These are phyloP conservation scores for Picochlorum sp. DNA, from an alignment of 139 green algal species.

Conservation along the genomic window DNA sequence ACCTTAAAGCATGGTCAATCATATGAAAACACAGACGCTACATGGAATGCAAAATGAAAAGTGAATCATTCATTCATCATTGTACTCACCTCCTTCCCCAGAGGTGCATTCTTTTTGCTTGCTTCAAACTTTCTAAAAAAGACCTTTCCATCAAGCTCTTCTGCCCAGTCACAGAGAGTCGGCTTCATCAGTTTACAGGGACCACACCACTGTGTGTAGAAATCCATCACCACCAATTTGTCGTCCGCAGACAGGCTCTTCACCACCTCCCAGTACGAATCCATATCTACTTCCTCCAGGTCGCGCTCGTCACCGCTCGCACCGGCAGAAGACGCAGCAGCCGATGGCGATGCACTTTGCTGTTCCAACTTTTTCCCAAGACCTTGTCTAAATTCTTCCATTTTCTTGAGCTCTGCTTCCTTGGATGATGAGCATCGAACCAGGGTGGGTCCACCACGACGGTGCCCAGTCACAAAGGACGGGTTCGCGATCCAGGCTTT, in stretches of 20 bases:
- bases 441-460: neutral
- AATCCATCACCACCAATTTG: slow-evolving; percentile 53
- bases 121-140: slow-evolving; percentile 68
- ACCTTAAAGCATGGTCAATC: neutral
- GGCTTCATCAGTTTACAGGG: slow-evolving; percentile 74
- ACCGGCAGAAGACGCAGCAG: neutral
- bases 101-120: slow-evolving; percentile 63
- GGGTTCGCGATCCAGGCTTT: too few relatives aligned
- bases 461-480: neutral
- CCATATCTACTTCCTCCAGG: slow-evolving; percentile 12
- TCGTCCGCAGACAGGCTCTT: slow-evolving; percentile 15
- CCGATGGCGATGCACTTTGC: neutral
- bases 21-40: too few relatives aligned
- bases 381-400: slow-evolving; percentile 21
- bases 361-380: slow-evolving; percentile 17
- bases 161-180: slow-evolving; percentile 43
- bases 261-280: slow-evolving; percentile 16
- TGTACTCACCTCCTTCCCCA: slow-evolving; percentile 47
- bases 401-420: slow-evolving; percentile 23
- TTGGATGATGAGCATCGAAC: slow-evolving; percentile 1
- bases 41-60: neutral
- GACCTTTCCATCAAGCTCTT: slow-evolving; percentile 27
- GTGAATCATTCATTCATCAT: neutral
- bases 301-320: neutral
- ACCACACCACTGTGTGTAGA: slow-evolving; percentile 61